Evolutionary conservation across 768 basidiomycete genomes (phyloP).

Genomic region (Boletus subparvulus): DNA sequence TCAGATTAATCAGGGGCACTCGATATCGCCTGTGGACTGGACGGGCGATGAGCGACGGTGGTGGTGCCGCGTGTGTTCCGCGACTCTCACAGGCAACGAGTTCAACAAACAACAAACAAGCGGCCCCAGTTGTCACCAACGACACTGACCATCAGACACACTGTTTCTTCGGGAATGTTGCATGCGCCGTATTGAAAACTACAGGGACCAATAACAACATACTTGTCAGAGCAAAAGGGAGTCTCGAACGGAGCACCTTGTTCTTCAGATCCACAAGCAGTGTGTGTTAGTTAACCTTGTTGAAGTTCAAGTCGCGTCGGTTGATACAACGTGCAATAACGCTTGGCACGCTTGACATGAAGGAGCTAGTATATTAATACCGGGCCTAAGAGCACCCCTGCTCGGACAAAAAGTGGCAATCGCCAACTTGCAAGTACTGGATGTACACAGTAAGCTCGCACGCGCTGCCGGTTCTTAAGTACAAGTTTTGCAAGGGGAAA

Average conservation of each 20-base stretch:
- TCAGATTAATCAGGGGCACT: constrained; percentile 82
- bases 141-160: constrained; percentile 40
- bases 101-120: constrained; percentile 39
- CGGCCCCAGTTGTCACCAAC: constrained; percentile 47
- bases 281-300: neutral
- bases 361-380: constrained; percentile 37
- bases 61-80: neutral
- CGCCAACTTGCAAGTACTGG: constrained; percentile 25
- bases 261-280: constrained; percentile 5
- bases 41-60: constrained; percentile 2
- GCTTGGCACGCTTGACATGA: too few species aligned
- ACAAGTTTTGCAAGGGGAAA: constrained; percentile 49
- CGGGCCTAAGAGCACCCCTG: constrained; percentile 27
- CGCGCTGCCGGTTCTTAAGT: constrained; percentile 42
- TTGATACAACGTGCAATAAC: neutral
- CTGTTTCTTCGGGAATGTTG: constrained; percentile 42
- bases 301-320: too few species aligned
- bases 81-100: neutral
- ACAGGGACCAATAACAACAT: too few species aligned
- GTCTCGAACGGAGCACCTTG: constrained; percentile 43
- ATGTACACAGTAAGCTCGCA: constrained; percentile 42
- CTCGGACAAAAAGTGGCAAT: constrained; percentile 39
- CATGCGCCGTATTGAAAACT: constrained; percentile 38
- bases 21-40: constrained; percentile 88
- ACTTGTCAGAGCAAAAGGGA: constrained; percentile 29